Evolutionary conservation across 257 asterid species (phyloP).

Genomic region (Capsicum baccatum): DNA sequence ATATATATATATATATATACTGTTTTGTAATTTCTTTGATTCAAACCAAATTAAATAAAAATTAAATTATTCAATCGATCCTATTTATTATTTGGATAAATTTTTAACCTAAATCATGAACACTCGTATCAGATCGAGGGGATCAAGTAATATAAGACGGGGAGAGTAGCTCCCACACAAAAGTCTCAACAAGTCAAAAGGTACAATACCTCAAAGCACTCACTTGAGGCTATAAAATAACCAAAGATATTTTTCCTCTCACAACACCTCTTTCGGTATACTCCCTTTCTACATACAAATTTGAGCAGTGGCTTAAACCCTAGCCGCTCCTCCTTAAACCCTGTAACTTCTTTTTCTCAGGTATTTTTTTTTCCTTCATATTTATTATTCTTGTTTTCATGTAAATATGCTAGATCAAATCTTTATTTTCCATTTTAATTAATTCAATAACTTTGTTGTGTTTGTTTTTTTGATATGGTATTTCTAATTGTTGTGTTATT

Average conservation of each 20-base stretch:
- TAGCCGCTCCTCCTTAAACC: slow-evolving; percentile 28
- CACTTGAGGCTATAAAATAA: not conserved
- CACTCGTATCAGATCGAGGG: no score
- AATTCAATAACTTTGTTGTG: not conserved
- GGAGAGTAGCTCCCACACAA: no score
- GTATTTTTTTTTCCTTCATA: not conserved
- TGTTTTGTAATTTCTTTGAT: no score
- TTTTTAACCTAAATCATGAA: no score
- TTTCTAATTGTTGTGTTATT: no score
- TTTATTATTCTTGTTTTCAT: no score
- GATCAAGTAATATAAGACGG: no score
- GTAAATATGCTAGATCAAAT: not conserved
- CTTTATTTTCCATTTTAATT: not conserved
- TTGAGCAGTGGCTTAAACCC: slow-evolving; percentile 26
- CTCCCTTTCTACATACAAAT: not conserved
- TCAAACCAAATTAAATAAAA: no score
- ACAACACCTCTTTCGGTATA: not conserved
- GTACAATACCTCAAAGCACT: slow-evolving; percentile 1
- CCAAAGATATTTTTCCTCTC: not conserved
- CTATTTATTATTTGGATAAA: no score
- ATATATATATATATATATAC: no score
- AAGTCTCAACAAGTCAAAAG: not conserved
- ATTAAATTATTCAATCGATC: no score
- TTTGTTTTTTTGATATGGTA: not conserved
- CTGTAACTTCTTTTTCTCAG: not conserved